Evolutionary conservation across 768 basidiomycete genomes (phyloP).

Genomic region (Psilocybe azurescens): DNA sequence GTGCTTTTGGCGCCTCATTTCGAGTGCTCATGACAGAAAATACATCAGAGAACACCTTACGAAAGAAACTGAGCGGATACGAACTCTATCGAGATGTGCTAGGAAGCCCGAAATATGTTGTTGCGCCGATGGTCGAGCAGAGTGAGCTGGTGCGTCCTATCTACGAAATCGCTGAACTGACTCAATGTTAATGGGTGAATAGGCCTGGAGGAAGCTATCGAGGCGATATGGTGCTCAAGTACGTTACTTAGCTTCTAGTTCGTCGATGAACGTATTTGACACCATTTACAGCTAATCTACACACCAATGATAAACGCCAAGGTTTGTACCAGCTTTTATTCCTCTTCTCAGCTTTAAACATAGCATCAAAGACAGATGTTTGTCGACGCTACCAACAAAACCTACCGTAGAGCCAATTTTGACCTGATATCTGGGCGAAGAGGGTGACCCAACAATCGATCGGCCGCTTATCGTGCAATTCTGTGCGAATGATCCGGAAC

Average conservation of each 20-base stretch:
- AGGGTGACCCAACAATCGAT: conserved; percentile 76
- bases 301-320: conserved; percentile 99
- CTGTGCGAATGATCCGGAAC: conserved; percentile 87
- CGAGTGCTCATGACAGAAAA: conserved; percentile 16
- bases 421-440: conserved; percentile 77
- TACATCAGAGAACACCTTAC: conserved; percentile 1
- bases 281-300: conserved; percentile 73
- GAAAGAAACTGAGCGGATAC: conserved; percentile 69
- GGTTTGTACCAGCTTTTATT: conserved; percentile 37
- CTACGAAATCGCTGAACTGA: conserved; percentile 1
- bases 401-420: conserved; percentile 69
- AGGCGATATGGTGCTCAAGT: conserved; percentile 85
- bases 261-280: background rate
- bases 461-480: conserved; percentile 92
- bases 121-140: conserved; percentile 99
- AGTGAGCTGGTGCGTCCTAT: conserved; percentile 81
- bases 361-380: conserved; percentile 58
- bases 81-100: conserved; percentile 83
- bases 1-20: conserved; percentile 20
- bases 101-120: conserved; percentile 86
- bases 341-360: background rate
- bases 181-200: conserved; percentile 8
- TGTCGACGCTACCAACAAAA: conserved; percentile 51
- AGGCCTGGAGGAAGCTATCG: conserved; percentile 92
- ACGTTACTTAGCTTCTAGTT: conserved; percentile 16